Conservation (phyloP, 208 protist genomes). For the Paratrypanosoma confusum region DNA sequence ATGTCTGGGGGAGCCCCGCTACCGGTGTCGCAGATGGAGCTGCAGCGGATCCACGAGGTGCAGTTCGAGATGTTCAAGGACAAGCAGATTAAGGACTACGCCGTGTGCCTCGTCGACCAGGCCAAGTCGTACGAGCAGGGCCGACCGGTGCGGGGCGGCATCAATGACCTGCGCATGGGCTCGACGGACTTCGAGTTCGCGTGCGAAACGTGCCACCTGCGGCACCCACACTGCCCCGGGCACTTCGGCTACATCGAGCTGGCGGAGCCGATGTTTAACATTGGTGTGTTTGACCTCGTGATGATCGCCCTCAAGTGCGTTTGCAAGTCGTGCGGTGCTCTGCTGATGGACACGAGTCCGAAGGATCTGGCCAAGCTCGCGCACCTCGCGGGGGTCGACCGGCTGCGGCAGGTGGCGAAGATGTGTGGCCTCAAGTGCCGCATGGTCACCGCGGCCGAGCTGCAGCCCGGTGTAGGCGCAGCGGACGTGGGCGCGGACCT, state of each 20-base stretch:
- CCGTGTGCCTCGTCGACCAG: slow-evolving; percentile 69
- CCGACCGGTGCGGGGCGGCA: slow-evolving; percentile 65
- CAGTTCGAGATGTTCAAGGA: slow-evolving; percentile 86
- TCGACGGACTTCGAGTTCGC: slow-evolving; percentile 74
- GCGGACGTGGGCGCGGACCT: slow-evolving; percentile 2
- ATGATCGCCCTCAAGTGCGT: slow-evolving; percentile 94
- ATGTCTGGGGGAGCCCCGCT: slow-evolving; percentile 79
- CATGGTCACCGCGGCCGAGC: slow-evolving; percentile 24
- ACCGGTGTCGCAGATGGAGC: slow-evolving; percentile 63
- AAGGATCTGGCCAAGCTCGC: slow-evolving; percentile 36
- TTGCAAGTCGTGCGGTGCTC: slow-evolving; percentile 94
- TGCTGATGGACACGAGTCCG: slow-evolving; percentile 61
- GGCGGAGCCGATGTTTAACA: slow-evolving; percentile 95
- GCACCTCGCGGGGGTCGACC: slow-evolving; percentile 44
- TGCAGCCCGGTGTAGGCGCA: slow-evolving; percentile 2
- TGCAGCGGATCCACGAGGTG: slow-evolving; percentile 66
- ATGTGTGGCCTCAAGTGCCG: slow-evolving; percentile 57
- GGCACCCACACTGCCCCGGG: slow-evolving; percentile 88
- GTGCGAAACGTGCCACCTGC: slow-evolving; percentile 75
- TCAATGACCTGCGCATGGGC: slow-evolving; percentile 85
- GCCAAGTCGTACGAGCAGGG: slow-evolving; percentile 81
- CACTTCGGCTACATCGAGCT: slow-evolving; percentile 99
- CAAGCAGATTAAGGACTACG: slow-evolving; percentile 76
- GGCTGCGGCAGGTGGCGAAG: slow-evolving; percentile 66
- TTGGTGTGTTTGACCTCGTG: slow-evolving; percentile 92